Evolutionary conservation across 2,329 filamentous ascomycete genomes (phyloP), one percentile per base, ranked within the genome.

Genomic region (Cladophialophora bantiana): DNA sequence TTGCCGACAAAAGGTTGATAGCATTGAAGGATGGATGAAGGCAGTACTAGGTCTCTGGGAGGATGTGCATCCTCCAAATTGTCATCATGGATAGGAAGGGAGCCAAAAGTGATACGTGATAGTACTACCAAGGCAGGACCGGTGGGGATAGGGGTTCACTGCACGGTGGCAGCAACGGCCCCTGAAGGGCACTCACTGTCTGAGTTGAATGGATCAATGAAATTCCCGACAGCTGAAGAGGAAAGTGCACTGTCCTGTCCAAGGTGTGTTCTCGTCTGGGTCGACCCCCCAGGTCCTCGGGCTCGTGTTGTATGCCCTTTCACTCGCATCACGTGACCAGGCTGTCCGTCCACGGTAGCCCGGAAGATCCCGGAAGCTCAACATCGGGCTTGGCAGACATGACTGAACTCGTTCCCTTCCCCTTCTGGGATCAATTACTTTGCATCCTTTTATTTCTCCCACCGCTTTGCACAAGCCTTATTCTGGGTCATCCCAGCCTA

Each of bases 81-180:
- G 45, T 55, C 45, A 64, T 67, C 48, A 62, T 45, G 58, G 36
- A 62, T 53, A 55, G 58, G 48, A 64, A 55, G 45, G 53, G 62
- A 35, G 31, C 53, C 31, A 58, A 45, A 62, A 66, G 38, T 42
- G 62, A 45, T 62, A 62, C n/a, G 50, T 62, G 35, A 56, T 56
- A 61, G 59, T 40, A 61, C 59, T 52, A 32, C 20, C 52, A 34
- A 53, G 12, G 15, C 31, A 40, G n/a, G 50, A 32, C 32, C 20
- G 32, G 15, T 5, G 59, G 34, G 32, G 45, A 15, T 50, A 18
- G 55, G 35, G 26, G 36, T 15, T 20, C 26, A 50, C 45, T 50
- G 45, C 45, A 50, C 12, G 18, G 7, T 50, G 45, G 45, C 45
- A 50, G 45, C 45, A 50, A 50, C 45, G 5, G 20, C 20, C 45